Evolutionary conservation across 2,329 filamentous ascomycete genomes (phyloP).

Genomic region (Juglanconis sp.): DNA sequence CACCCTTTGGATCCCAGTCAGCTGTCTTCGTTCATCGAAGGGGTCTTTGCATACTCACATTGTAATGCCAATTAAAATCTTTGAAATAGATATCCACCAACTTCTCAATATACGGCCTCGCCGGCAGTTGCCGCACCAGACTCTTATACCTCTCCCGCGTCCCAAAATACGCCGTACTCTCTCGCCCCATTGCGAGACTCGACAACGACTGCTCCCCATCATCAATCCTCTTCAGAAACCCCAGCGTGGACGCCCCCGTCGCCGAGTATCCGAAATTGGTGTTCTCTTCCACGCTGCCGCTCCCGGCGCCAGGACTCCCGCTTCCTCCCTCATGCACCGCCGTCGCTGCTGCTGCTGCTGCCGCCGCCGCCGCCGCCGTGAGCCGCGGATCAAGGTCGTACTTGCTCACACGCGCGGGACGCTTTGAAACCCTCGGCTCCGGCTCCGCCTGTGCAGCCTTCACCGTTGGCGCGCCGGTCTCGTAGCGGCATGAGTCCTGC

Average conservation of each 20-base stretch:
- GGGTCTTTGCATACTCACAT: slow-evolving; percentile 4
- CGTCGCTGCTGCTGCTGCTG: background rate
- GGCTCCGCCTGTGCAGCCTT: slow-evolving; percentile 27
- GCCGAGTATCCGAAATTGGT: slow-evolving; percentile 54
- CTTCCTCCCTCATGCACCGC: background rate
- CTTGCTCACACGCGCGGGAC: slow-evolving; percentile 4
- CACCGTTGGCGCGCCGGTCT: slow-evolving; percentile 45
- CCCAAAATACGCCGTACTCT: slow-evolving; percentile 36
- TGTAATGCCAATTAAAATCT: slow-evolving; percentile 59
- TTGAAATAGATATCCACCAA: slow-evolving; percentile 53
- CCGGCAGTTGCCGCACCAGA: slow-evolving; percentile 55
- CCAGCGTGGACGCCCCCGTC: slow-evolving; percentile 49
- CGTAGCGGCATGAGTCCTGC: slow-evolving; percentile 54
- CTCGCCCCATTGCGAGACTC: slow-evolving; percentile 27
- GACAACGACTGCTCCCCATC: slow-evolving; percentile 36
- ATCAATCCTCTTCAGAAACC: slow-evolving; percentile 54
- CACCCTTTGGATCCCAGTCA: slow-evolving; percentile 29
- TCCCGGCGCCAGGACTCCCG: background rate
- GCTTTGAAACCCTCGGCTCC: slow-evolving; percentile 6
- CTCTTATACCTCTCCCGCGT: slow-evolving; percentile 56
- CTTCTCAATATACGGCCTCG: slow-evolving; percentile 51
- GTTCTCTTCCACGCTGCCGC: slow-evolving; percentile 29
- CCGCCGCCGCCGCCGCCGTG: background rate
- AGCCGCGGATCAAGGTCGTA: background rate
- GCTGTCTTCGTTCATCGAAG: background rate